These are phyloP conservation scores for Globisporangium sylvaticum DNA, from an alignment of 352 stramenopile species.

Conservation along the genomic window DNA sequence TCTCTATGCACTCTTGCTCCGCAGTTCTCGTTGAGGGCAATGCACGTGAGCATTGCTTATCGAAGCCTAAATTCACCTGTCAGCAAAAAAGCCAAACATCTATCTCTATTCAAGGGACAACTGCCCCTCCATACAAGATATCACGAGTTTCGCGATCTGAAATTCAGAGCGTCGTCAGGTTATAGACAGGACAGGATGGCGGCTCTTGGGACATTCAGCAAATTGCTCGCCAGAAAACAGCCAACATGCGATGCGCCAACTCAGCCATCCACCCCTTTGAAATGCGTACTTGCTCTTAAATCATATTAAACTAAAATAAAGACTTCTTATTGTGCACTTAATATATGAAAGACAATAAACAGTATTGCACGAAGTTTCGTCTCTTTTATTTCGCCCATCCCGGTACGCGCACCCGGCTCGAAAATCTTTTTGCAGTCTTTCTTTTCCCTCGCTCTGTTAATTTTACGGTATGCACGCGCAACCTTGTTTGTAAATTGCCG, in stretches of 20 bases:
- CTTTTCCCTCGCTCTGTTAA: not conserved
- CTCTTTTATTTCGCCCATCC: not conserved
- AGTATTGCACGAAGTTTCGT: not conserved
- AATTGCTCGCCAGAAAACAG: not conserved
- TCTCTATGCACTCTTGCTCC: too few relatives aligned
- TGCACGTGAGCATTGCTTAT: too few relatives aligned
- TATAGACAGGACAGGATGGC: not conserved
- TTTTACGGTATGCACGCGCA: not conserved
- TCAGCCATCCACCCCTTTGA: not conserved
- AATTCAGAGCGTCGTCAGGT: not conserved
- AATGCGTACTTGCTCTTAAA: not conserved
- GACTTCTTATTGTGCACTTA: not conserved
- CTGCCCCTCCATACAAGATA: not conserved
- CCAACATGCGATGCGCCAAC: slow-evolving; percentile 15
- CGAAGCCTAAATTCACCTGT: too few relatives aligned
- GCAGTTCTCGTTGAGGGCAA: too few relatives aligned
- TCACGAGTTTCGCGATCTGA: not conserved
- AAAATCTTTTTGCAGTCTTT: not conserved
- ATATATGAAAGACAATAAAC: not conserved
- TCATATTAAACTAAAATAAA: not conserved
- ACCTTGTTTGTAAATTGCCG: not conserved
- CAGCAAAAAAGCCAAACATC: not conserved
- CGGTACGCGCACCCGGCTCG: not conserved
- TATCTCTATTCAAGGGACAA: not conserved
- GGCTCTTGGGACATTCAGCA: slow-evolving; percentile 10